Evolutionary conservation across 1,139 yeast species (phyloP).

Genomic region (Lodderomyces metapsilosis): DNA sequence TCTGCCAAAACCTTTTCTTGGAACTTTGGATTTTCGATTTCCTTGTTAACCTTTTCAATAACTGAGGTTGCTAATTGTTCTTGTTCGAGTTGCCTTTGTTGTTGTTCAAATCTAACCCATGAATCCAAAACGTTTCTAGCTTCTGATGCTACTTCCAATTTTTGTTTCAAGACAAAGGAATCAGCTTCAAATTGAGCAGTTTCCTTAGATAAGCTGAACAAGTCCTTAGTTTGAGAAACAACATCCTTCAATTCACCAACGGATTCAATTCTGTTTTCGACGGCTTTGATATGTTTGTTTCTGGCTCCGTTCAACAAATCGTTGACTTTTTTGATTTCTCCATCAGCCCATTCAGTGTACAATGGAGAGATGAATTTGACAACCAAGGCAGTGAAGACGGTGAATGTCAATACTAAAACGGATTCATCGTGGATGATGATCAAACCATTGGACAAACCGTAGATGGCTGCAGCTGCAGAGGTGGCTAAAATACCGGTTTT

Average conservation of each 20-base stretch:
- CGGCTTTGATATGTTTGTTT: conserved; percentile 87
- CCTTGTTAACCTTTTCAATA: conserved; percentile 84
- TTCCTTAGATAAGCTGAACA: conserved; percentile 93
- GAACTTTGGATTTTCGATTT: conserved; percentile 83
- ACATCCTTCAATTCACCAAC: conserved; percentile 91
- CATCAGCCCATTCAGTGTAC: conserved; percentile 93
- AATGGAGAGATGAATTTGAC: conserved; percentile 92
- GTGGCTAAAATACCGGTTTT: conserved; percentile 97
- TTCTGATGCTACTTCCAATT: conserved; percentile 81
- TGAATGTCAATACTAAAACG: conserved; percentile 76
- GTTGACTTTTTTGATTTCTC: conserved; percentile 81
- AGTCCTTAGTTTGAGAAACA: conserved; percentile 84
- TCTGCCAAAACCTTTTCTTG: conserved; percentile 90
- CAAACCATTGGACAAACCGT: conserved; percentile 91
- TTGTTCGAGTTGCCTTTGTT: conserved; percentile 96
- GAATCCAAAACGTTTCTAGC: conserved; percentile 96
- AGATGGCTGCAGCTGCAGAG: conserved; percentile 88
- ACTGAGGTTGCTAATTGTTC: conserved; percentile 85
- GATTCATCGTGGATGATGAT: conserved; percentile 94
- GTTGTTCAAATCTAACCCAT: conserved; percentile 98
- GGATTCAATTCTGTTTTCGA: conserved; percentile 84
- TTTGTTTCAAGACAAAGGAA: conserved; percentile 89
- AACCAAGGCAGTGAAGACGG: conserved; percentile 69
- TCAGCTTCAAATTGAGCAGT: conserved; percentile 94
- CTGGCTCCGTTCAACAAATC: conserved; percentile 85